Conservation (phyloP, 371 early-diverging fungal genomes). For the Chytridium lagenaria region DNA sequence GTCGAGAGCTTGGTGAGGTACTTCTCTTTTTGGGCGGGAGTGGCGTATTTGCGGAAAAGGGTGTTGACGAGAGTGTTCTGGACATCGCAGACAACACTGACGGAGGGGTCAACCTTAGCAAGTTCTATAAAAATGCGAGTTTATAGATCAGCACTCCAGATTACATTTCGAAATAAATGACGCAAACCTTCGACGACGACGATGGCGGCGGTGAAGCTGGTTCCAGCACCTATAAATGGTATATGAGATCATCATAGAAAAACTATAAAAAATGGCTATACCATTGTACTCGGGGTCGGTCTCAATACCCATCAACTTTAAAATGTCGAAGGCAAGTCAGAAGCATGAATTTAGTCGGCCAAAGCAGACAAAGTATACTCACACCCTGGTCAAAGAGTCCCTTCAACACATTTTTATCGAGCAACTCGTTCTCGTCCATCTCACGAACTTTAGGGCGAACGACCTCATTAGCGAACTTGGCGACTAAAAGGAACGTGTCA, state of each 20-base stretch:
- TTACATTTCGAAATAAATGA: no score
- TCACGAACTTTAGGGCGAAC: conserved; percentile 85
- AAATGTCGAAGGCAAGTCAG: not conserved
- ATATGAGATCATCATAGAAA: no score
- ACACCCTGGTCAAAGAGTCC: conserved; percentile 81
- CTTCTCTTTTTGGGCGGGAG: conserved; percentile 74
- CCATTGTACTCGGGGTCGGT: conserved; percentile 79
- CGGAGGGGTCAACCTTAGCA: conserved; percentile 94
- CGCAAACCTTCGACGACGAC: conserved; percentile 89
- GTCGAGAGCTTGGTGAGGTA: conserved; percentile 86
- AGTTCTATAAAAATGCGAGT: conserved; percentile 63
- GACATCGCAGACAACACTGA: conserved; percentile 93
- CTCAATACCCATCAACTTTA: conserved; percentile 94
- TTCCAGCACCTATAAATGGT: conserved; percentile 67
- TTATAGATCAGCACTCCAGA: not conserved
- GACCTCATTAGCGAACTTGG: conserved; percentile 83
- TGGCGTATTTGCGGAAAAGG: conserved; percentile 87
- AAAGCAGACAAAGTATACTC: no score
- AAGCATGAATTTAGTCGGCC: no score
- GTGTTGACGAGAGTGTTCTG: conserved; percentile 98
- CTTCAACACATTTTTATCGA: conserved; percentile 81
- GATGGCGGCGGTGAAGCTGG: conserved; percentile 93
- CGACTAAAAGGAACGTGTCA: conserved; percentile 67
- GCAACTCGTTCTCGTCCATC: conserved; percentile 92
- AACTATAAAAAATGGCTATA: no score